Base-by-base conservation (phyloP, 2,329 filamentous ascomycete genomes). In the Zasmidium angulare region DNA sequence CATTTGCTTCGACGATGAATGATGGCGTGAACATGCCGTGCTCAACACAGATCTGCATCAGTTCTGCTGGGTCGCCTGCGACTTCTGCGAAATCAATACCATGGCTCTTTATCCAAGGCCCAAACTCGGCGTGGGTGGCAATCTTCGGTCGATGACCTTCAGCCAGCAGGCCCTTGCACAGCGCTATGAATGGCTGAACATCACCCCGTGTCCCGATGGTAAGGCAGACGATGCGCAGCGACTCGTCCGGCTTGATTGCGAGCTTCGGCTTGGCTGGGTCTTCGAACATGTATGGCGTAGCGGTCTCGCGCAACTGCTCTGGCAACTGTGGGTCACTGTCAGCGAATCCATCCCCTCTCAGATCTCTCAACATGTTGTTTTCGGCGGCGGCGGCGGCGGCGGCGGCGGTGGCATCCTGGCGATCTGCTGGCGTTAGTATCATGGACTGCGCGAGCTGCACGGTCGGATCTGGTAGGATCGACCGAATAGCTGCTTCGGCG, bases 121-220 rank as follows among this genome's bases (percentile, higher is more conserved):
- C 87, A 69, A 99, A 99, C 74, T 98, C 93, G 22, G 81, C 82
- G 72, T 99, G 95, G 0, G 95, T 98, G 11, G 93, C 95, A 68
- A 99, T 99, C 63, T 86, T 88, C 17, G 89, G 84, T 62, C 84
- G 86, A 75, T 99, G 95, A 0, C 95, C 95, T 67, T 99, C 93
- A 0, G 88, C 89, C 46, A 96, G 75, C 1, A 99, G 79, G 0
- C 90, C 91, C 72, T 96, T 97, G 78, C 95, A 97, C 0, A 99
- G 81, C 0, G 95, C 92, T 72, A 99, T 98, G 73, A 98, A 99
- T 0, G 95, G 95, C 73, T 99, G 95, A 2, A 99, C 93, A 72
- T 99, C 95, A 22, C 95, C 95, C 60, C 95, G 85, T 12, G 93
- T 97, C 17, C 95, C 95, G 63, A 99, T 99, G 0, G 95, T 99